Base-by-base conservation (phyloP, 257 asterid species). In the Fraxinus quadrangulata region DNA sequence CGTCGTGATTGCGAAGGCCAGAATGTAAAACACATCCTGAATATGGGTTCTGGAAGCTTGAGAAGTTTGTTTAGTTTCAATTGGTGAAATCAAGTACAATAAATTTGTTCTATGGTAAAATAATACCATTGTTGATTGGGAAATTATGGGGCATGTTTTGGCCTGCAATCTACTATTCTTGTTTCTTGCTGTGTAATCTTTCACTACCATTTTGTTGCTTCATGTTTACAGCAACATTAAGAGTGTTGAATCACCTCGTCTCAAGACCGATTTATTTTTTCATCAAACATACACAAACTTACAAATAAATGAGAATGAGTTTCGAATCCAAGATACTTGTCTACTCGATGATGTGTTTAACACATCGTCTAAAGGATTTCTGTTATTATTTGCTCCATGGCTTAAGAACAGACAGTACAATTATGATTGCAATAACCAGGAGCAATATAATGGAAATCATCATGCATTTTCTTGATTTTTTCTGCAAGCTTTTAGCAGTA, bases 391-490 rank as follows among this genome's bases (percentile, higher is more conserved):
- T 63, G 36, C 34, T 87, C 98, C 97, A 90, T 36, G 93, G 96
- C 71, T 91, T 93, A 24, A 88, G 82, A 19, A 91, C 80, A 30
- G 98, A 87, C 56, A 93, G 89, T 16, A 90, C 81, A 47, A 93
- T 56, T 10, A 93, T 88, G 34, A 73, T 74, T 6, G 96, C 98
- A 65, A 93, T 91, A 59, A 88, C 37, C 14, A 91, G 75, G 19
- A 91, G 66, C 85, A 91, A 51, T 70, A 30, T 77, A 1, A 91
- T 88, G 85, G 85, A 90, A 26, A 93, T 89, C 85, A 86, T 87
- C 96, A 84, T 87, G 83, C 98, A 90, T 77, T 91, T 93, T 85
- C 94, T 91, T 78, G 98, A 90, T 68, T 81, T 91, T 79, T 84
- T 90, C 84, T 93, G 96, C 90, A 93, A 81, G 61, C 63, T 80